Evolutionary conservation across 2,329 filamentous ascomycete genomes (phyloP), one percentile per base, ranked within the genome.

Genomic region (Pyrenophora seminiperda): DNA sequence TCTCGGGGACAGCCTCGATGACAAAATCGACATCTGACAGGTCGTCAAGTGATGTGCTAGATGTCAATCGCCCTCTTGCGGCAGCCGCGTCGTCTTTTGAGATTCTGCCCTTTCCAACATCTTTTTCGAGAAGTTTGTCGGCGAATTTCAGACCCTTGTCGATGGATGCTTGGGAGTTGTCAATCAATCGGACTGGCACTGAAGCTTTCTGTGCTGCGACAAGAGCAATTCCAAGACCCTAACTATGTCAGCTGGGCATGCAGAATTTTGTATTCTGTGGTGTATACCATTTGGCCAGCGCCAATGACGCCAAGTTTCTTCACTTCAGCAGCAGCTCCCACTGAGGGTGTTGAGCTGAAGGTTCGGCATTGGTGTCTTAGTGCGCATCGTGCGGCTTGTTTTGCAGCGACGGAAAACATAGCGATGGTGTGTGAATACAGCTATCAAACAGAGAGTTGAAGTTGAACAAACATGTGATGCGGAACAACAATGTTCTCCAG

Each of bases 1-100:
- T 93, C 79, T 97, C 92, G 18, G 94, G 94, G 7, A 99, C 91
- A 13, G 94, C 94, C 78, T 99, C 94, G 68, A 99, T 97, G 48
- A 99, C 88, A 73, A 99, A 97, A 77, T 99, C 94, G 29, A 91
- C 89, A n/a, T 86, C 82, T 19, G 84, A 84, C 17, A 97, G 84
- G 50, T 87, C 83, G 37, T 91, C 88, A 62, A 97, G 83, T 14
- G 84, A 84, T 13, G 89, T 91, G 43, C 84, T 87, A 7, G 89
- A 76, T 0, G 76, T 82, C 54, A 99, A 79, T 22, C 88, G 84
- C 9, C 82, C 83, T 20, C 89, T 86, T 20, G 88, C 84, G 40
- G 85, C 81, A 61, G 90, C 84, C 15, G 94, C 90, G 59, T 93
- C 85, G 40, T 90, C 85, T 72, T 91, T 86, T 7, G 90, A 91